Percentiles rank a stretch among this genome's conserved stretches.
Evolutionary conservation across 495 filamentous ascomycete genomes (phyloP).

Genomic region (Hypomontagnella submonticulosa): DNA sequence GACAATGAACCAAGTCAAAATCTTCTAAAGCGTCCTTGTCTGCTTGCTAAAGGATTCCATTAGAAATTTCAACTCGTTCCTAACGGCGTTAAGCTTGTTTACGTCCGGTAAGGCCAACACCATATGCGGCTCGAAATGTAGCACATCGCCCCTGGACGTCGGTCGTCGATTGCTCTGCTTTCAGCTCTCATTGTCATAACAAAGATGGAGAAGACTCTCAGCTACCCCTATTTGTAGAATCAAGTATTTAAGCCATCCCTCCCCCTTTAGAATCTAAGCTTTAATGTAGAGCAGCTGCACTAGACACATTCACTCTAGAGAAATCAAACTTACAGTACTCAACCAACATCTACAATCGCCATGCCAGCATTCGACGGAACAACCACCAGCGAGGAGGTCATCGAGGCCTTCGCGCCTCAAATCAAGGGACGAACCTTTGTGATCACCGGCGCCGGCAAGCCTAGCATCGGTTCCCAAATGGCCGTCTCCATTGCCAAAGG

Average conservation of each 20-base stretch:
- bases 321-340: background rate
- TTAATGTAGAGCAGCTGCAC: background rate
- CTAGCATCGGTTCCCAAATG: slow-evolving; percentile 31
- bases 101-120: slow-evolving; percentile 11
- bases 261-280: background rate
- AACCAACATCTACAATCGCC: background rate
- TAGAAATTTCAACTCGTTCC: background rate
- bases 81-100: slow-evolving; percentile 5
- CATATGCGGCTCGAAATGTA: background rate
- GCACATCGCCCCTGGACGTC: background rate
- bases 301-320: background rate
- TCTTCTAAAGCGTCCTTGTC: background rate
- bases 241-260: background rate
- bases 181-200: no score
- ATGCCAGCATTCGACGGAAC: slow-evolving; percentile 47
- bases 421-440: slow-evolving; percentile 48
- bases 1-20: background rate
- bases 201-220: no score
- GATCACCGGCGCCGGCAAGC: slow-evolving; percentile 27
- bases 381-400: slow-evolving; percentile 52
- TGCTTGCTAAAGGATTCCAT: no score
- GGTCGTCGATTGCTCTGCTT: background rate
- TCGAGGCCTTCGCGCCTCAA: slow-evolving; percentile 46
- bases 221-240: background rate
- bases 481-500: slow-evolving; percentile 27